Conservation (phyloP, 495 filamentous ascomycete species). For the Annulohypoxylon bovei region DNA sequence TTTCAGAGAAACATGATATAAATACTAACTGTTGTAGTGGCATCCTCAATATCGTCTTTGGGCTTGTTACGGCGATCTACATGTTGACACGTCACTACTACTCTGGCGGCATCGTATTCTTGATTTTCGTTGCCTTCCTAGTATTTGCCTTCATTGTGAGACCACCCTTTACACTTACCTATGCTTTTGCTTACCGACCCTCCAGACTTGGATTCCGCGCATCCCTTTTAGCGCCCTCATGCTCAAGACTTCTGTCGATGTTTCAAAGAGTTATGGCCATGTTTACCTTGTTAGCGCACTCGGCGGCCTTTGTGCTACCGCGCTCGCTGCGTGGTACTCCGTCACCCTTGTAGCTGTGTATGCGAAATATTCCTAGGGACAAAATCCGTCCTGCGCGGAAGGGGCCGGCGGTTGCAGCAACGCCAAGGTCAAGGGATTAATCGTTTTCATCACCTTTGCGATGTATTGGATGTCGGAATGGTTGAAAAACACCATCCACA, state of each 20-base stretch:
- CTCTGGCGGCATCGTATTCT: slow-evolving; percentile 84
- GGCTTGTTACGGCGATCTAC: slow-evolving; percentile 71
- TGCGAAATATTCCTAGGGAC: slow-evolving; percentile 76
- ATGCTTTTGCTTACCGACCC: background rate
- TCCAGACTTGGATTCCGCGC: slow-evolving; percentile 82
- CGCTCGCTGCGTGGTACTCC: slow-evolving; percentile 73
- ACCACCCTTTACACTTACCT: background rate
- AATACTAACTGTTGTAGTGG: slow-evolving; percentile 73
- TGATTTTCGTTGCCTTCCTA: slow-evolving; percentile 76
- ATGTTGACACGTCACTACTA: slow-evolving; percentile 76
- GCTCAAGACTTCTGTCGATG: slow-evolving; percentile 87
- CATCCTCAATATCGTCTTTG: slow-evolving; percentile 85
- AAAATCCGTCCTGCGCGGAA: slow-evolving; percentile 72
- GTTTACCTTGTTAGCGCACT: slow-evolving; percentile 86
- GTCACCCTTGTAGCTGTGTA: slow-evolving; percentile 74
- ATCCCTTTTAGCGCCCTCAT: slow-evolving; percentile 92
- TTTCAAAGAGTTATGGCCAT: slow-evolving; percentile 82
- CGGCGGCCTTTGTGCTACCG: slow-evolving; percentile 77
- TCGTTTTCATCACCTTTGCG: slow-evolving; percentile 89
- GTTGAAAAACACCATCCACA: slow-evolving; percentile 92
- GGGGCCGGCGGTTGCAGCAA: slow-evolving; percentile 74
- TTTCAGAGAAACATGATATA: slow-evolving; percentile 55
- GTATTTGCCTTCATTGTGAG: slow-evolving; percentile 53
- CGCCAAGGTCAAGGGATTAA: slow-evolving; percentile 81
- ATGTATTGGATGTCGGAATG: slow-evolving; percentile 92